These are phyloP conservation scores for Boletales sp. DNA, from an alignment of 768 basidiomycete species.

Conservation along the genomic window DNA sequence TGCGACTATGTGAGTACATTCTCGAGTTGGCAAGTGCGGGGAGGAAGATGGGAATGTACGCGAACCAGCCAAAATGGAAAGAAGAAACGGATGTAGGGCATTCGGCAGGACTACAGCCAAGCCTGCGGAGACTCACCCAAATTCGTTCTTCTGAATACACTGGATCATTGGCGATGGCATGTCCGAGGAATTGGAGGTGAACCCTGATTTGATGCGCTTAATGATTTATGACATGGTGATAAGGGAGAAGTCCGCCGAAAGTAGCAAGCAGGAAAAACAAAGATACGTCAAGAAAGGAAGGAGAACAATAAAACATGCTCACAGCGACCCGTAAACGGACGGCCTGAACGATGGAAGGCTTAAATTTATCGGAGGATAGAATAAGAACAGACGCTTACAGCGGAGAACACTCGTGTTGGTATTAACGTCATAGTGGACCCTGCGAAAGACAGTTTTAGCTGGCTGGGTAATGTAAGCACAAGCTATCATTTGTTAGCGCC, in stretches of 20 bases:
- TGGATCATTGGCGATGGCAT: slow-evolving; percentile 94
- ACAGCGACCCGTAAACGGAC: slow-evolving; percentile 92
- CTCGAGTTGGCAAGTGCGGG: neutral
- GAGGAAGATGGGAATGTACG: neutral
- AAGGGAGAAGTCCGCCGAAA: neutral
- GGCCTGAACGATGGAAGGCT: slow-evolving; percentile 44
- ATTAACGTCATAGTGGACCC: slow-evolving; percentile 73
- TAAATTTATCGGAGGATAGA: neutral
- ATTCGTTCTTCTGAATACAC: slow-evolving; percentile 80
- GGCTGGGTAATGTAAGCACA: slow-evolving; percentile 41
- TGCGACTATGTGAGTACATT: slow-evolving; percentile 1
- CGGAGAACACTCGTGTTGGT: slow-evolving; percentile 84
- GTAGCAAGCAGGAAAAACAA: neutral
- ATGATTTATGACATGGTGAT: slow-evolving; percentile 3
- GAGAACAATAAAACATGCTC: slow-evolving; percentile 29
- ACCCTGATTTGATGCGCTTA: slow-evolving; percentile 96
- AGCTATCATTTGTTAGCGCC: neutral
- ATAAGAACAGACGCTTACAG: slow-evolving; percentile 45
- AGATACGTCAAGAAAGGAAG: neutral
- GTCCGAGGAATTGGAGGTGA: slow-evolving; percentile 91
- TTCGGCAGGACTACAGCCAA: too few relatives aligned
- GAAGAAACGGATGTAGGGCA: neutral
- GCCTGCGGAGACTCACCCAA: slow-evolving; percentile 50
- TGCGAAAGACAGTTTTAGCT: slow-evolving; percentile 85
- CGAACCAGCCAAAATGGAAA: neutral